Evolutionary conservation across 345 rosid genomes (phyloP), one percentile per base, ranked within the genome.

Genomic region (Cardamine occulta): DNA sequence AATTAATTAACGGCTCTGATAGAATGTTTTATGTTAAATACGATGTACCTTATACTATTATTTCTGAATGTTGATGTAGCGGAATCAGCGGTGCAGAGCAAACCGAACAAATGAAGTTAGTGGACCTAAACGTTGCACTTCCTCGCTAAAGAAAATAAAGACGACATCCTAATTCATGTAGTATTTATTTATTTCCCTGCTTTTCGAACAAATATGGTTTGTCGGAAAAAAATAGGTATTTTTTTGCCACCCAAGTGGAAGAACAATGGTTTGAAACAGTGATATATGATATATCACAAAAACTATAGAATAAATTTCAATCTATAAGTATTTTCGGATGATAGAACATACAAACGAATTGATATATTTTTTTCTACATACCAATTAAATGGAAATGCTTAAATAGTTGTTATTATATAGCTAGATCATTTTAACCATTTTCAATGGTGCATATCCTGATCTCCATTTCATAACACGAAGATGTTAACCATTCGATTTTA

Each of bases 211-310:
- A 29, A 19, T 19, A 44, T 5, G 31, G 29, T 56, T 70, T 70
- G 74, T 70, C 55, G 44, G 65, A n/a, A 42, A 28, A n/a, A 56
- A 2, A 40, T 14, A 57, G 14, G 42, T 29, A 2, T 23, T 24
- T 8, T 4, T 57, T 21, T 57, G 74, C 54, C 56, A 70, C 74
- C 65, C 45, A 44, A n/a, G 53, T 70, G 65, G 74, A 57, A 29
- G 56, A 57, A 70, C 21, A 70, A 44, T 44, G 44, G 55, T 70
- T 56, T 44, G 14, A n/a, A 70, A 70, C 65, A 70, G 44, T 26
- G 29, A 24, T 24, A 24, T 24, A 24, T 24, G 3, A 4, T 40
- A 40, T 12, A 40, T 40, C 47, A 40, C 47, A 40, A 40, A 12
- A 40, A 40, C 6, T 40, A 40, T 4, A 40, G 15, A 40, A 4